Percentiles rank a stretch among this genome's conserved stretches.
Conservation (phyloP, 352 stramenopile species). For the Pythium myriotylum region DNA sequence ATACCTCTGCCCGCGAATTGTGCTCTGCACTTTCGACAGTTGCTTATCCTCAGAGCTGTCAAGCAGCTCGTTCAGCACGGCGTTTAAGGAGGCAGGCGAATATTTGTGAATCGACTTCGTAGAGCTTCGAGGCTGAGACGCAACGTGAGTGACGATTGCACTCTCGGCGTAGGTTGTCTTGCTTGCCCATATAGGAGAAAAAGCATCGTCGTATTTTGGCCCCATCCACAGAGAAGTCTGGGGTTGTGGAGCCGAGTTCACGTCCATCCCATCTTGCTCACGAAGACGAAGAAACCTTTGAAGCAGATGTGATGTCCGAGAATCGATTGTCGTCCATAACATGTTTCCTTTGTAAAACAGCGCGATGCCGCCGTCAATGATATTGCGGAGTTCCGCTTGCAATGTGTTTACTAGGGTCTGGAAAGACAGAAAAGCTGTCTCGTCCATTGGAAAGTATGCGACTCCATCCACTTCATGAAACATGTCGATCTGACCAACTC, state of each 20-base stretch:
- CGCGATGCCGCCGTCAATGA: constrained; percentile 24
- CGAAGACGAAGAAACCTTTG: constrained; percentile 54
- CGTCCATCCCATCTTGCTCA: constrained; percentile 58
- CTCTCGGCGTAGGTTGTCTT: constrained; percentile 67
- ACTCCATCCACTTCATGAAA: constrained; percentile 53
- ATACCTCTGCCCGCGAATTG: constrained; percentile 17
- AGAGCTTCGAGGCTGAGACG: constrained; percentile 30
- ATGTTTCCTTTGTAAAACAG: constrained; percentile 63
- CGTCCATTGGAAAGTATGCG: constrained; percentile 51
- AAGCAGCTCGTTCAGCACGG: constrained; percentile 35
- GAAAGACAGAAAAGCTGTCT: constrained; percentile 46
- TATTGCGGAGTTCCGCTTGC: constrained; percentile 17
- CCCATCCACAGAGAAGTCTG: constrained; percentile 45
- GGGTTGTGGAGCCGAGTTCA: background rate
- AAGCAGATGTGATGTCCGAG: constrained; percentile 35
- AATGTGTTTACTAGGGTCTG: constrained; percentile 61
- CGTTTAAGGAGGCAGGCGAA: constrained; percentile 38
- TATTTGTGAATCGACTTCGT: constrained; percentile 60
- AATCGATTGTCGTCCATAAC: constrained; percentile 50
- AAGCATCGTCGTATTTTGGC: constrained; percentile 57
- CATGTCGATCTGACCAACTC: constrained; percentile 34
- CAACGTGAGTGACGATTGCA: constrained; percentile 31
- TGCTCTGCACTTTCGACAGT: constrained; percentile 2
- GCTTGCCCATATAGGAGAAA: constrained; percentile 65
- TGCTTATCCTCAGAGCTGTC: background rate